Evolutionary conservation across 2,329 filamentous ascomycete genomes (phyloP).

Genomic region (Meredithiella fracta): DNA sequence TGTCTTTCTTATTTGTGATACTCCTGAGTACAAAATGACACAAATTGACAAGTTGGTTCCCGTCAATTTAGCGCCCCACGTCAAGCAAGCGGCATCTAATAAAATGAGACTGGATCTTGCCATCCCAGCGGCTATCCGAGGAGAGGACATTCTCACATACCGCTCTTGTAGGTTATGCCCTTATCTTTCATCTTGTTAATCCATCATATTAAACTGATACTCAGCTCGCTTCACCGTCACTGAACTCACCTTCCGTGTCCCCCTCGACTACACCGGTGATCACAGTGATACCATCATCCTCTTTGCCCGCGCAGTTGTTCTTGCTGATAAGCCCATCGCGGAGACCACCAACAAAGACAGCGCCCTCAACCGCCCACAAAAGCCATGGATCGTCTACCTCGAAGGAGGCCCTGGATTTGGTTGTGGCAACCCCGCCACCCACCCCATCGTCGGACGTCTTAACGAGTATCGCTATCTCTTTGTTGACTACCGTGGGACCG

Average conservation of each 20-base stretch:
- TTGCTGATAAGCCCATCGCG: constrained; percentile 45
- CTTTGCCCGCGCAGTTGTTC: constrained; percentile 60
- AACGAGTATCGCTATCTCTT: constrained; percentile 73
- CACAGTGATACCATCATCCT: constrained; percentile 48
- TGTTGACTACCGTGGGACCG: constrained; percentile 84
- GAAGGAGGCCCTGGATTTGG: constrained; percentile 77
- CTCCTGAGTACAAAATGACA: too few relatives aligned
- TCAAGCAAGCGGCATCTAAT: not conserved
- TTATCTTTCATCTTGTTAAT: too few relatives aligned
- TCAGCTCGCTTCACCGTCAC: constrained; percentile 58
- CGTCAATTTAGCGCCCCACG: not conserved
- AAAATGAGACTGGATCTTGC: not conserved
- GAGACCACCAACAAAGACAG: constrained; percentile 24
- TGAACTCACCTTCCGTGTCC: constrained; percentile 76
- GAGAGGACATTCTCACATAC: constrained; percentile 9
- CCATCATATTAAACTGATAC: not conserved
- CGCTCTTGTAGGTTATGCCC: constrained; percentile 3
- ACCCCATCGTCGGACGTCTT: constrained; percentile 52
- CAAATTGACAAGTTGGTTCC: not conserved
- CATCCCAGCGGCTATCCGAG: constrained; percentile 7
- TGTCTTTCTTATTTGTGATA: too few relatives aligned
- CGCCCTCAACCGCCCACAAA: constrained; percentile 23
- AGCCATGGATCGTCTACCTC: constrained; percentile 53
- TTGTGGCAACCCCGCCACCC: constrained; percentile 57
- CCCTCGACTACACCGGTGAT: constrained; percentile 49